These are phyloP conservation scores for Ceratocystis huliohia DNA, from an alignment of 2,329 filamentous ascomycete genomes.

Conservation along the genomic window DNA sequence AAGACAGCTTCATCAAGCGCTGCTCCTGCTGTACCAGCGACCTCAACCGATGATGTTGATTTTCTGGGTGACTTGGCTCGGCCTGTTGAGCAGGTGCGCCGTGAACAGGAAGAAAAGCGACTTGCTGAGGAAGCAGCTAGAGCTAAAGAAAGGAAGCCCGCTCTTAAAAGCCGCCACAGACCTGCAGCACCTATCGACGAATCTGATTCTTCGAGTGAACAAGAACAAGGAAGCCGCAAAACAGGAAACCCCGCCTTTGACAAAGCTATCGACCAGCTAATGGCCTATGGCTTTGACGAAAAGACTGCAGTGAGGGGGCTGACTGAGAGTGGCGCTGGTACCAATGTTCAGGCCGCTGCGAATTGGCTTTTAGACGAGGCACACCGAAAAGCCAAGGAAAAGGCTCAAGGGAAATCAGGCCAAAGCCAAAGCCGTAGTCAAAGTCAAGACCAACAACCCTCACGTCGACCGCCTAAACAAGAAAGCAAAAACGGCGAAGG, in stretches of 20 bases:
- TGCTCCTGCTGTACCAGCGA: conserved; percentile 22
- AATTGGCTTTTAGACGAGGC: conserved; percentile 85
- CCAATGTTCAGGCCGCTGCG: conserved; percentile 75
- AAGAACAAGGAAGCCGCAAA: neutral
- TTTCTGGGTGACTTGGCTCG: conserved; percentile 52
- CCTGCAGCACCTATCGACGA: conserved; percentile 46
- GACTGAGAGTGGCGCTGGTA: conserved; percentile 62
- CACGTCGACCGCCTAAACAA: conserved; percentile 22
- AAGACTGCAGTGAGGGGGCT: conserved; percentile 74
- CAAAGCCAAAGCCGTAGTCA: conserved; percentile 21
- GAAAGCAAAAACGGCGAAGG: conserved; percentile 11
- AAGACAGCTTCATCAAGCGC: conserved; percentile 29
- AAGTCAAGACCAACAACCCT: conserved; percentile 3
- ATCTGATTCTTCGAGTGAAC: conserved; percentile 35
- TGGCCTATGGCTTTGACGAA: conserved; percentile 86
- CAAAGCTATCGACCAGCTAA: conserved; percentile 69
- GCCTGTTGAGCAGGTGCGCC: conserved; percentile 51
- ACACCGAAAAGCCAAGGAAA: conserved; percentile 68
- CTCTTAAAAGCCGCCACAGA: conserved; percentile 30
- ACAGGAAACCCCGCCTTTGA: conserved; percentile 39
- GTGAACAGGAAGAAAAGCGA: conserved; percentile 28
- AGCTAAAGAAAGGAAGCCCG: conserved; percentile 27
- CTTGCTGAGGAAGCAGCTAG: conserved; percentile 7
- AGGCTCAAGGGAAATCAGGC: conserved; percentile 40
- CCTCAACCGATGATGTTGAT: conserved; percentile 46